Base-by-base conservation (phyloP, 148 eudicot genomes). In the Mesembryanthemum crystallinum region DNA sequence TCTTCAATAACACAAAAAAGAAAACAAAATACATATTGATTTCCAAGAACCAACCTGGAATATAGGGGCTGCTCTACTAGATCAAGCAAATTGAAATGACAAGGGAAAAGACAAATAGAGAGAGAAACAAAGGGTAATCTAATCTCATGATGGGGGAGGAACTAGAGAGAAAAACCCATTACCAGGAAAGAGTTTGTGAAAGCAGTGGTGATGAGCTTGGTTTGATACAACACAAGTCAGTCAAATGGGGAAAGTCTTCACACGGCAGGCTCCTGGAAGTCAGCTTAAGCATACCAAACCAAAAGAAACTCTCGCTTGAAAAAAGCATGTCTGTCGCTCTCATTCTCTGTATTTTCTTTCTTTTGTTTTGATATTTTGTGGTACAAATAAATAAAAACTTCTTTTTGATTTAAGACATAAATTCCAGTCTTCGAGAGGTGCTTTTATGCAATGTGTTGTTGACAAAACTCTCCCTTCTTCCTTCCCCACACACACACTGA, bases 241-340 rank as follows among this genome's bases (percentile, higher is more conserved):
- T 29, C 25, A 63, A 30, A 3, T 47, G 20, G 39, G 65, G 32
- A 60, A 79, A 79, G 81, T 79, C 81, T 58, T 52, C 68, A 73
- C 81, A 79, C 81, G 82, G 76, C 58, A 62, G 59, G 30, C 61
- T 35, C 39, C 39, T 67, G 68, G 47, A 73, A 78, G 81, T 78
- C 81, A 78, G 73, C 77, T 65, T 47, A n/a, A 37, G 14, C 60
- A 49, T 45, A 73, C 70, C 77, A 65, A 75, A 67, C 69, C 75
- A 33, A 72, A 62, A 62, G 27, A 70, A 43, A 49, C 37, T 47
- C 73, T 45, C 49, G 13, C 29, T 29, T 62, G 43, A 20, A 4
- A 51, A 55, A 21, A 1, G 23, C 43, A 39, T 39, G n/a, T n/a
- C n/a, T n/a, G n/a, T n/a, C n/a, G n/a, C n/a, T n/a, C n/a, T n/a